phyloP scores from a whole-genome alignment of 73 alveolate species.

The Paramecium octaurelia region DNA sequence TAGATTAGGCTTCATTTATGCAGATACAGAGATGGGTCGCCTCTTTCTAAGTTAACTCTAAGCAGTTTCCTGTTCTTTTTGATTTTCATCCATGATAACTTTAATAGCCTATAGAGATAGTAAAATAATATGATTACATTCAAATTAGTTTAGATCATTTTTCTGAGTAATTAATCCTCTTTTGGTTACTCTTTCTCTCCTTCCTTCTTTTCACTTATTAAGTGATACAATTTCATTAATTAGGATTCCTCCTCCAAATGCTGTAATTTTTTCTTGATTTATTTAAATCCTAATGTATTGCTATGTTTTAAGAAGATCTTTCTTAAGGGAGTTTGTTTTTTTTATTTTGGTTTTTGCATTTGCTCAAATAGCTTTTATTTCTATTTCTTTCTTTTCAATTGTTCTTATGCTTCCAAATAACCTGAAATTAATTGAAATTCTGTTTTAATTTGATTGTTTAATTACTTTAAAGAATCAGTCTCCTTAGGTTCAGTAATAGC shows the following conservation, averaged over 20 bases:
- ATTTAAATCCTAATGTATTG: background rate
- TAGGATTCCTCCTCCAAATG: background rate
- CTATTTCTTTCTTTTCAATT: background rate
- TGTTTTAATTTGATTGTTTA: background rate
- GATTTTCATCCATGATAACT: constrained; percentile 15
- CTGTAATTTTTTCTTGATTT: background rate
- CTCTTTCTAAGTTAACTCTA: background rate
- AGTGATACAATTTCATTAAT: background rate
- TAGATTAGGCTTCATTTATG: background rate
- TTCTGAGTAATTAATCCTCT: background rate
- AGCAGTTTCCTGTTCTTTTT: background rate
- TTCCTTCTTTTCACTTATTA: background rate
- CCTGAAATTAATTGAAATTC: background rate
- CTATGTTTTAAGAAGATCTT: background rate
- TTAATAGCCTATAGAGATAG: background rate
- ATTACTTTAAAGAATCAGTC: background rate
- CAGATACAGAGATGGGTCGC: background rate
- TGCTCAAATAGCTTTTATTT: background rate
- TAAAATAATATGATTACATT: background rate
- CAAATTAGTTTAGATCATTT: background rate
- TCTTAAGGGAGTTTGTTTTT: background rate
- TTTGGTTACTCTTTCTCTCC: background rate
- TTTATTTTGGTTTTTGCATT: background rate
- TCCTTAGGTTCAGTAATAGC: background rate
- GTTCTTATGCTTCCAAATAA: constrained; percentile 3